Base-by-base conservation (phyloP, 2,329 filamentous ascomycete genomes). In the Epichloe amarillans region DNA sequence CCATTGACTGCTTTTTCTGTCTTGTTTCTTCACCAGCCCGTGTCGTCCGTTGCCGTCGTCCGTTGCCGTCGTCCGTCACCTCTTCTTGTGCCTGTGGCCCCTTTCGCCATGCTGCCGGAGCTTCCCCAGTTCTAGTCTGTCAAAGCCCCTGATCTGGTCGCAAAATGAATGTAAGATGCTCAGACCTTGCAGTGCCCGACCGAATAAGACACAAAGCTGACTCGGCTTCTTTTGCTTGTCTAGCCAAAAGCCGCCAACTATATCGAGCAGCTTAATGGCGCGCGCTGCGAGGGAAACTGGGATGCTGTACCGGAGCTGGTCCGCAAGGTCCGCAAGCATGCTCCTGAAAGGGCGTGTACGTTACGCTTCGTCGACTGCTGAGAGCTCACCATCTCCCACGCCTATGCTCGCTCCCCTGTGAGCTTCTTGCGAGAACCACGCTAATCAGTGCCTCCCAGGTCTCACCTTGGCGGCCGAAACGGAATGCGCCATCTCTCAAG, bases 271-370 rank as follows among this genome's bases (percentile, higher is more conserved):
- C 80, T 98, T 62, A 88, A 97, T 66, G 78, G 83, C 59, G 89
- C 88, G 57, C 85, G 93, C 62, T 95, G 88, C 68, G 83, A 91
- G 61, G 89, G 86, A 49, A 83, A 83, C 66, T 98, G 93, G 93
- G 75, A 82, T 58, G 81, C 86, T 33, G 78, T 97, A 33, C 87
- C 88, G 26, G 91, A 97, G 70, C 77, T 95, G 56, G 83, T 93
- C 61, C 82, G 91, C 65, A 98, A 98, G 70, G 79, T 97, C 62
- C 86, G 85, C 62, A 97, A 98, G 69, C 91, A 98, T 76, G 87
- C 89, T 60, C 84, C 89, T 40, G 80, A 86, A 54, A 80, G 87
- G 66, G 79, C 80, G 69, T 95, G 91, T 96, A 83, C 60, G 80
- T 63, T 37, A 33, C 39, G 14, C 17, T 19, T 33, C 21, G 23